Evolutionary conservation across 139 green algal genomes (phyloP).

Genomic region (Chlorella sp.): DNA sequence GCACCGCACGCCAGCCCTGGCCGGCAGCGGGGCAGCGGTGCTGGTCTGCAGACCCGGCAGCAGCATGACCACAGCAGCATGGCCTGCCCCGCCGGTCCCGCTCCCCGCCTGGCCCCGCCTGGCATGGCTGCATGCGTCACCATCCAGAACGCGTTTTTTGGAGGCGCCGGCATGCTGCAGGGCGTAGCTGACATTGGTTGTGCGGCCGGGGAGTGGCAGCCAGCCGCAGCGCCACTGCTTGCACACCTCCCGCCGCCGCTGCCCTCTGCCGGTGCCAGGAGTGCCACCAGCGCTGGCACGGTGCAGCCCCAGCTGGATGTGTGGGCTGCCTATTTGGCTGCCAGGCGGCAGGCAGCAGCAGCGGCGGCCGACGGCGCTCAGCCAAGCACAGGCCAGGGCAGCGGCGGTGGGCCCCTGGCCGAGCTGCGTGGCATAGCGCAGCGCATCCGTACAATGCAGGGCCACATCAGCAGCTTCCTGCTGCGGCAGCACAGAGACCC

Average conservation of each 20-base stretch:
- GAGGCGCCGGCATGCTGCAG: not conserved
- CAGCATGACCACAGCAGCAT: not conserved
- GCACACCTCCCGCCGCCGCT: not conserved
- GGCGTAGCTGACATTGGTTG: not conserved
- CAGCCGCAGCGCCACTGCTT: not conserved
- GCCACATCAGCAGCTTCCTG: not conserved
- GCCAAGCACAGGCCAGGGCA: not conserved
- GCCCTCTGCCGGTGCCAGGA: not conserved
- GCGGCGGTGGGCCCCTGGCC: not conserved
- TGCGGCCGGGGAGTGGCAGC: not conserved
- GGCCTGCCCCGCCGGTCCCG: not conserved
- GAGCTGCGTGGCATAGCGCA: conserved; percentile 3
- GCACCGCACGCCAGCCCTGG: not conserved
- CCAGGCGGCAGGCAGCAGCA: not conserved
- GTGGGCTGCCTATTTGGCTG: conserved; percentile 15
- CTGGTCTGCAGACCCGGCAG: not conserved
- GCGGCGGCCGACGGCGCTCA: not conserved
- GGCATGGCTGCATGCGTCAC: not conserved
- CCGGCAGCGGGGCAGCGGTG: not conserved
- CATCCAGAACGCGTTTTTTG: conserved; percentile 7
- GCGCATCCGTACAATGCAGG: conserved; percentile 10
- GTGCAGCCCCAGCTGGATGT: conserved; percentile 5
- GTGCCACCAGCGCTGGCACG: not conserved
- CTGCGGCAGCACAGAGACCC: not conserved
- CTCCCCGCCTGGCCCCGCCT: not conserved